A percentile compares a stretch with the other conserved stretches of the same genome.
phyloP scores from a whole-genome alignment of 352 stramenopile species.

The Phytophthora sansomeana region DNA sequence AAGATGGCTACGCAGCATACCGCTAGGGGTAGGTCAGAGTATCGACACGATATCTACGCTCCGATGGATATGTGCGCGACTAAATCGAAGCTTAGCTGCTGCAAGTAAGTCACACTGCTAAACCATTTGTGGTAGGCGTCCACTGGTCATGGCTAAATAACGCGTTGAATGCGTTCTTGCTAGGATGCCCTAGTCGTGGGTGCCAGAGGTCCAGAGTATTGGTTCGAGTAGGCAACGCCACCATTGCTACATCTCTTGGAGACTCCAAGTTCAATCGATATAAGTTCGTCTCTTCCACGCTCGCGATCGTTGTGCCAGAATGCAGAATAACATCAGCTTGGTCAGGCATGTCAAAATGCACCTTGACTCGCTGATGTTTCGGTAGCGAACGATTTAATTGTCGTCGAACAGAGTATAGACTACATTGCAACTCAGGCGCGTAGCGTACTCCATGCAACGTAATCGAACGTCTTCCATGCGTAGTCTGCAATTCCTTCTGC shows the following conservation, averaged over 20 bases:
- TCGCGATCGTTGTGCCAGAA: background rate
- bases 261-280: slow-evolving; percentile 1
- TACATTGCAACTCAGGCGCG: slow-evolving; percentile 6
- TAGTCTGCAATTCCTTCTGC: background rate
- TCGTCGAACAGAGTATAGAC: too few relatives aligned
- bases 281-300: background rate
- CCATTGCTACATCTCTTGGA: background rate
- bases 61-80: too few relatives aligned
- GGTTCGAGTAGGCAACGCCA: background rate
- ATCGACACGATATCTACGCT: too few relatives aligned
- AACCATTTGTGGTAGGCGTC: too few relatives aligned
- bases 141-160: slow-evolving; percentile 12
- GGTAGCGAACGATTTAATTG: background rate
- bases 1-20: too few relatives aligned
- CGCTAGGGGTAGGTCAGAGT: too few relatives aligned
- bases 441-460: slow-evolving; percentile 4
- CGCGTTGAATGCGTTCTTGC: slow-evolving; percentile 4
- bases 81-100: too few relatives aligned
- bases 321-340: background rate
- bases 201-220: slow-evolving; percentile 6
- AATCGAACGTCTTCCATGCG: background rate
- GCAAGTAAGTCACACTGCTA: too few relatives aligned
- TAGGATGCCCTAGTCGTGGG: background rate
- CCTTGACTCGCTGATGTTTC: background rate
- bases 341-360: slow-evolving; percentile 9